Conservation (phyloP, 2,329 filamentous ascomycete genomes). For the Botrytis elliptica region DNA sequence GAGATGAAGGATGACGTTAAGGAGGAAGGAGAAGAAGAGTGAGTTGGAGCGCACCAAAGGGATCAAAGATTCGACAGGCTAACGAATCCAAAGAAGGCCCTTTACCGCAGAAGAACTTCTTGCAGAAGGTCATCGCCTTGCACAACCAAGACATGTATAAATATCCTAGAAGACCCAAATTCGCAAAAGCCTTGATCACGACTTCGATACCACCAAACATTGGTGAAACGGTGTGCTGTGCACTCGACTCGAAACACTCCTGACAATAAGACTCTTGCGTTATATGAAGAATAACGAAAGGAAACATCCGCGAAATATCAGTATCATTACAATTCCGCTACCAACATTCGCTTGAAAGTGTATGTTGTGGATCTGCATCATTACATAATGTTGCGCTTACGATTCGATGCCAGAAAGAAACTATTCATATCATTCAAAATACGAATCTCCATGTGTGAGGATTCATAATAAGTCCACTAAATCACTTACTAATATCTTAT, state of each 20-base stretch:
- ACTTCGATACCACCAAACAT: not conserved
- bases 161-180: not conserved
- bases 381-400: not conserved
- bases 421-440: not conserved
- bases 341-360: not conserved
- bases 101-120: not conserved
- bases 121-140: not conserved
- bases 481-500: no score
- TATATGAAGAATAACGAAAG: no score
- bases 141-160: not conserved
- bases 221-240: no score
- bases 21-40: not conserved
- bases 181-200: not conserved
- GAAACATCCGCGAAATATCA: not conserved
- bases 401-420: not conserved
- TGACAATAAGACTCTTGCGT: not conserved
- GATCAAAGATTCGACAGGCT: not conserved
- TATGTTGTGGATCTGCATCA: not conserved
- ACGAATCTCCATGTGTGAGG: not conserved
- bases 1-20: constrained; percentile 47
- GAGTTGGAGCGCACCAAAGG: not conserved
- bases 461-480: no score
- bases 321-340: no score
- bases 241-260: not conserved
- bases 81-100: not conserved